Evolutionary conservation across 2,329 filamentous ascomycete genomes (phyloP), one percentile per base, ranked within the genome.

Genomic region (Cordyceps farinosa): DNA sequence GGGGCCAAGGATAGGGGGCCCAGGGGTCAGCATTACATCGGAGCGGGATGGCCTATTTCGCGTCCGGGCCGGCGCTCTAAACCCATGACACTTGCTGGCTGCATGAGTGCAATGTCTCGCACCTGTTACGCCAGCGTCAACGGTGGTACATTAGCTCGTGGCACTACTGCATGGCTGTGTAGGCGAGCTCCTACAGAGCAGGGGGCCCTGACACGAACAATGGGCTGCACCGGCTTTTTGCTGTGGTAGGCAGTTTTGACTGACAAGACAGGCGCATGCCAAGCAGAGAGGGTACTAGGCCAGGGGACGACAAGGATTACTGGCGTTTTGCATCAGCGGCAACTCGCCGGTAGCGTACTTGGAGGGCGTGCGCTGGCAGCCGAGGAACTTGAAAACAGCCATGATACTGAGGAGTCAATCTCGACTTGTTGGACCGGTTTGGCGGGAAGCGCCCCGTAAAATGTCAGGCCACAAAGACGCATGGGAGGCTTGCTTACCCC

Each of bases 61-160:
- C 17, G 11, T 55, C 55, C 32, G n/a, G 15, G 32, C 44, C 32
- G 32, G 34, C 15, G 22, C 44, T 48, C 30, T 9, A 36, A n/a
- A 8, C 30, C 29, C 53, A 56, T 56, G 53, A 6, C 40, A 44
- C 38, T 53, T 38, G 30, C 50, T 22, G 17, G 9, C 27, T 51
- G 45, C 45, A 42, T 13, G 27, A 5, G 45, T 32, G n/a, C 27
- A 15, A 34, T 61, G 47, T 61, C 58, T 61, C 38, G 42, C 48
- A 45, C 42, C 5, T 53, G 56, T 27, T 27, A 30, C 42, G 52
- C 53, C 53, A 56, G 29, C 40, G 30, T 53, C 58, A 62, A 62
- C 52, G 61, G 61, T 56, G 61, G 52, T 56, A 62, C 60, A 56
- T 62, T 62, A 56, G 60, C 60, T 55, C 45, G 38, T 10, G 44